These are phyloP conservation scores for Angomonas desouzai DNA, from an alignment of 208 protist genomes.

Conservation along the genomic window DNA sequence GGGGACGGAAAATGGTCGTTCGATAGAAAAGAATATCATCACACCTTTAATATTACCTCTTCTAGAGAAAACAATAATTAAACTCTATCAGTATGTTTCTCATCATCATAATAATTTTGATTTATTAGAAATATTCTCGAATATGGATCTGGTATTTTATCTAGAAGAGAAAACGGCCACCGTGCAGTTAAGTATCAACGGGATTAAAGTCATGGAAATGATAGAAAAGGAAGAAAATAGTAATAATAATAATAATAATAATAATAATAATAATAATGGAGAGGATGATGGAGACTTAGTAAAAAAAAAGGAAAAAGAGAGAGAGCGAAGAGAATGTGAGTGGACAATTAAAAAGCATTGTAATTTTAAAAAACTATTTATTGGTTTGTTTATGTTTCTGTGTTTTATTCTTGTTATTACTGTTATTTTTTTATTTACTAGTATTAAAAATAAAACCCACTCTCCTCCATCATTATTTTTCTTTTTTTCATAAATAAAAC, in stretches of 20 bases:
- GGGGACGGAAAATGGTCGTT: slow-evolving; percentile 61
- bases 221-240: not conserved
- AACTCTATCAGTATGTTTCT: too few species aligned
- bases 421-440: slow-evolving; percentile 9
- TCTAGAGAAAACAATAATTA: too few species aligned
- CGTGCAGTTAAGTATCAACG: not conserved
- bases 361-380: not conserved
- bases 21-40: slow-evolving; percentile 16
- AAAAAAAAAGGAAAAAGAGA: slow-evolving; percentile 1
- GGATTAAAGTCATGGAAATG: not conserved
- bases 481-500: slow-evolving; percentile 17
- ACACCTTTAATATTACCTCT: not conserved
- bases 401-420: slow-evolving; percentile 12
- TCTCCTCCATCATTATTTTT: slow-evolving; percentile 12
- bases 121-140: not conserved
- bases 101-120: not conserved
- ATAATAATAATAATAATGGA: not conserved
- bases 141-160: not conserved
- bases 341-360: not conserved
- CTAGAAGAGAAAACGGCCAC: not conserved
- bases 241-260: slow-evolving; percentile 3
- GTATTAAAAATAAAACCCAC: not conserved
- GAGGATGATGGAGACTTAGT: not conserved
- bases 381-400: slow-evolving; percentile 8
- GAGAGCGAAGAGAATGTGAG: too few species aligned